Evolutionary conservation across 345 rosid species (phyloP).

Genomic region (Citrus inodora): DNA sequence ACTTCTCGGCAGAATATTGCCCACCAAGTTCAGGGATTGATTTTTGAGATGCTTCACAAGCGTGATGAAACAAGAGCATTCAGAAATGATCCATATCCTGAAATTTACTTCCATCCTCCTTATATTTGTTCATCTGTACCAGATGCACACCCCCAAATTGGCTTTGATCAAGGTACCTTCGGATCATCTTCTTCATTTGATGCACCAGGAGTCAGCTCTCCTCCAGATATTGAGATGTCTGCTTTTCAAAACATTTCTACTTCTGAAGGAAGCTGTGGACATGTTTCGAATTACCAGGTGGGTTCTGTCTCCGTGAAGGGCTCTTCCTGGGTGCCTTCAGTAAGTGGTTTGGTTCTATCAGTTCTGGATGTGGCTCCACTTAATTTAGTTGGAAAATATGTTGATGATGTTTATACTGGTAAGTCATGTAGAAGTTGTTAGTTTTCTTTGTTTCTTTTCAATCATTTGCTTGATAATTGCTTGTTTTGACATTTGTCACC

Average conservation of each 20-base stretch:
- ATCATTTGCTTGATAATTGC: conserved; percentile 15
- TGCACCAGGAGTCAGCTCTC: conserved; percentile 8
- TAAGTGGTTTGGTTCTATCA: conserved; percentile 41
- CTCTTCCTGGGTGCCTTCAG: conserved; percentile 42
- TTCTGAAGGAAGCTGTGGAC: conserved; percentile 12
- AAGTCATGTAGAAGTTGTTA: conserved; percentile 15
- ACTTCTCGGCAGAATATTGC: conserved; percentile 65
- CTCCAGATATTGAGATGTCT: conserved; percentile 21
- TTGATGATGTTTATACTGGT: conserved; percentile 65
- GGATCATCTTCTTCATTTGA: conserved; percentile 19
- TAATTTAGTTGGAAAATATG: conserved; percentile 51
- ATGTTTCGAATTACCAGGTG: conserved; percentile 17
- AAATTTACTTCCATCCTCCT: conserved; percentile 40
- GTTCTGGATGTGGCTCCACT: conserved; percentile 63
- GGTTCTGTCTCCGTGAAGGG: conserved; percentile 18
- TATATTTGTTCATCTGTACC: conserved; percentile 39
- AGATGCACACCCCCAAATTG: conserved; percentile 22
- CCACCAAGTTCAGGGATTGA: conserved; percentile 62
- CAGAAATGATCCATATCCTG: conserved; percentile 55
- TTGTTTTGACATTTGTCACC: conserved; percentile 4
- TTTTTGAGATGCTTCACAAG: conserved; percentile 62
- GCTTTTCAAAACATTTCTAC: conserved; percentile 19
- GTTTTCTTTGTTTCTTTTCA: conserved; percentile 1
- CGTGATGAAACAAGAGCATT: conserved; percentile 47
- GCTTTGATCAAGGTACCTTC: conserved; percentile 14